phyloP scores from a whole-genome alignment of 2,329 filamentous ascomycete species.

The Paracamarosporium sp. region DNA sequence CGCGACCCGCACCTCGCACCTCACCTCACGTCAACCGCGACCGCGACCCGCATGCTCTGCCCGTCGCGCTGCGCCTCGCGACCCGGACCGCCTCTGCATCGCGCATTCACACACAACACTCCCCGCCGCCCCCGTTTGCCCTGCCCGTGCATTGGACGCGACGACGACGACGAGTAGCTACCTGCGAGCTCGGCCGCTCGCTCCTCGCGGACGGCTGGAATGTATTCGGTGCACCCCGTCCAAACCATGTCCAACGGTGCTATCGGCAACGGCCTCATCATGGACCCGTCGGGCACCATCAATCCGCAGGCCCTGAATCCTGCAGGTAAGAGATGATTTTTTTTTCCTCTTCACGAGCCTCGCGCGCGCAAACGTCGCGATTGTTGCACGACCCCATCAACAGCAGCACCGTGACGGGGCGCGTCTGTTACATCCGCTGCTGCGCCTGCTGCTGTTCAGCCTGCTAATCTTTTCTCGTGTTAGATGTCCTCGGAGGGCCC shows the following conservation, averaged over 20 bases:
- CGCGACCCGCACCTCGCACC: constrained; percentile 16
- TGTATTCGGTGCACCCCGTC: constrained; percentile 51
- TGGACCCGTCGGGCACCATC: constrained; percentile 50
- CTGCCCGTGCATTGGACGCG: constrained; percentile 20
- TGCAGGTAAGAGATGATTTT: constrained; percentile 37
- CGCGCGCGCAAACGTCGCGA: constrained; percentile 9
- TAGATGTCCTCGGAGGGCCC: constrained; percentile 39
- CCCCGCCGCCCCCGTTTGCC: constrained; percentile 31
- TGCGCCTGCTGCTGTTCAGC: constrained; percentile 16
- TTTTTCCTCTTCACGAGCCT: neutral
- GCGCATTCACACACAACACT: constrained; percentile 19
- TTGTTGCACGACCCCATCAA: constrained; percentile 19
- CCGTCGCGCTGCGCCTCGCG: constrained; percentile 26
- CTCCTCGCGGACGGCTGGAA: constrained; percentile 42
- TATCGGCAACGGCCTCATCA: constrained; percentile 50
- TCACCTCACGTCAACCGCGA: constrained; percentile 10
- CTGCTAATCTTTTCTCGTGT: constrained; percentile 28
- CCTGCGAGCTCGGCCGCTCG: constrained; percentile 39
- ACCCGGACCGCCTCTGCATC: constrained; percentile 20
- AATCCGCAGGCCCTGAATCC: constrained; percentile 49
- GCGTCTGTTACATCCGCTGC: constrained; percentile 43
- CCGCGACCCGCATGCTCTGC: constrained; percentile 25
- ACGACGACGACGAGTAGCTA: constrained; percentile 24
- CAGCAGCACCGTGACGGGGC: constrained; percentile 17
- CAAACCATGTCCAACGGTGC: constrained; percentile 47